Base-by-base conservation (phyloP, 495 filamentous ascomycete genomes). In the Penicillium diatomitis region DNA sequence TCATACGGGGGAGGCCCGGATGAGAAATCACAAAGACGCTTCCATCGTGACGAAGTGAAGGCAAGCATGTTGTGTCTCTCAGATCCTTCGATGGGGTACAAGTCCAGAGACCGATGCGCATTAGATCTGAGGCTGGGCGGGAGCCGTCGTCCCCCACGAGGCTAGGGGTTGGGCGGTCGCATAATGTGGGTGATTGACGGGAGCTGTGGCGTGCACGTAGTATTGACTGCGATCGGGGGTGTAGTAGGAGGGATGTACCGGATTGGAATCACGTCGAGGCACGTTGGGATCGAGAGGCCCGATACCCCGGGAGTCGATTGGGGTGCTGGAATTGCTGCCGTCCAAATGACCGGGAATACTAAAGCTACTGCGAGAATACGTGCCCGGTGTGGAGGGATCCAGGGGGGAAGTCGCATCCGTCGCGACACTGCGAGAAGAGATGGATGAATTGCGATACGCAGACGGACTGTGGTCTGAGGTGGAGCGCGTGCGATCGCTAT, bases 81-180 rank as follows among this genome's bases (percentile, higher is more conserved):
- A 20, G 20, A 20, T 20, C 20, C 20, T 20, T 20, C 20, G 2
- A 20, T 20, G 20, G 20, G 20, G 20, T 20, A 2, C 20, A 20
- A 20, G 20, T 20, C 20, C 20, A 20, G 20, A 20, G 20, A 20
- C 20, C 20, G 20, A 20, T 20, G 20, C 31, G 27, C 31, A 52
- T 68, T 56, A 74, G 29, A 74, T 71, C 46, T 69, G 70, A 11
- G 69, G 69, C 44, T 72, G 70, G n/a, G 68, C 65, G 9, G 67
- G 62, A 6, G 70, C 66, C 20, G 69, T 63, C 5, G 70, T 72
- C 32, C 68, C 66, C 69, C 69, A 72, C 9, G 67, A 56, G 6
- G 68, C 58, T 20, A 71, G 44, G 8, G 61, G 61, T 40, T 66
- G 63, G 5, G 59, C 52, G 6, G 50, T 61, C 5, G 67, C 64